A percentile compares a stretch with the other conserved stretches of the same genome.
Evolutionary conservation across 331 rosid species (phyloP).

Genomic region (Pyracantha coccinea): DNA sequence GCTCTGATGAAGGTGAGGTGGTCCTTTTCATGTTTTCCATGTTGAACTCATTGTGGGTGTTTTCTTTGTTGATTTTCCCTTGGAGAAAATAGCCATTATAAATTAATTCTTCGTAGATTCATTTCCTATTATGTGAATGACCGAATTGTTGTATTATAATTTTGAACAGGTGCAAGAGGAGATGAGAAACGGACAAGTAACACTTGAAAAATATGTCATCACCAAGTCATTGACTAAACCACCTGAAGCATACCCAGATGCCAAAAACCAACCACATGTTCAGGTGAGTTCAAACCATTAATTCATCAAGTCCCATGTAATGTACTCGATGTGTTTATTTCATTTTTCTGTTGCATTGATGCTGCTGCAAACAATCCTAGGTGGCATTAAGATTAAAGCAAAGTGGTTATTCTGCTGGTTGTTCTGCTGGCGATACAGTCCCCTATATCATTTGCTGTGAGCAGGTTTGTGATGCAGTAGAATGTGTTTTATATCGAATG

Average conservation of each 20-base stretch:
- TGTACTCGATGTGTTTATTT: neutral
- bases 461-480: conserved; percentile 49
- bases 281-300: conserved; percentile 49
- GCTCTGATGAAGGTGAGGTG: conserved; percentile 69
- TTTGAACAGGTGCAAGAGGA: conserved; percentile 78
- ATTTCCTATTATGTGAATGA: neutral
- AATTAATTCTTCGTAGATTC: neutral
- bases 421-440: conserved; percentile 82
- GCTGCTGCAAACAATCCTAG: conserved; percentile 34
- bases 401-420: conserved; percentile 76
- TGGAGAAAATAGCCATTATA: neutral
- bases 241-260: conserved; percentile 93
- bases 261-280: conserved; percentile 97
- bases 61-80: neutral
- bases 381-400: conserved; percentile 94
- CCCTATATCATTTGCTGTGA: conserved; percentile 89
- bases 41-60: neutral
- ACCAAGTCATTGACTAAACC: conserved; percentile 91
- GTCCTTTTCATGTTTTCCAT: conserved; percentile 5
- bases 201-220: conserved; percentile 81
- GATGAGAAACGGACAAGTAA: conserved; percentile 77
- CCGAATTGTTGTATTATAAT: neutral
- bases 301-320: neutral
- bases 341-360: conserved; percentile 16
- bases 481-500: conserved; percentile 6